These are phyloP conservation scores for Solanum corneliomulleri DNA, from an alignment of 257 asterid species.

Conservation along the genomic window DNA sequence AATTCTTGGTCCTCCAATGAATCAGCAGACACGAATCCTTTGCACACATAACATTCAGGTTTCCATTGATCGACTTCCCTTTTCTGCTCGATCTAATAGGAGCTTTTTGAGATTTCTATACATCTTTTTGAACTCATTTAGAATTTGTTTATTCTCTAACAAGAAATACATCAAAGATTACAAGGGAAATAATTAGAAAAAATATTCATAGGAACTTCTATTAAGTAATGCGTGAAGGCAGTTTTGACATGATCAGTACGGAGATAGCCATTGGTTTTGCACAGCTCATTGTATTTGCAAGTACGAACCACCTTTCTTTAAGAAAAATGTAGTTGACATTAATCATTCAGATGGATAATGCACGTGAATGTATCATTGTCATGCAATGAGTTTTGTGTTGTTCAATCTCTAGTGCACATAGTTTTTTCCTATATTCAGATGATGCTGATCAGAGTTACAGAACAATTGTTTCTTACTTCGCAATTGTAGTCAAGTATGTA, in stretches of 20 bases:
- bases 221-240: not conserved
- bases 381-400: not conserved
- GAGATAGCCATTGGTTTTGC: not conserved
- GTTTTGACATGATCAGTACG: not conserved
- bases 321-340: not conserved
- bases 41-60: conserved; percentile 97
- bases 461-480: not conserved
- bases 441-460: not conserved
- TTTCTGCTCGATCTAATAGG: not conserved
- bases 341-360: not conserved
- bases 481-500: not conserved
- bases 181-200: not conserved
- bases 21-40: conserved; percentile 61
- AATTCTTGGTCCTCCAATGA: conserved; percentile 69
- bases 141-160: not conserved
- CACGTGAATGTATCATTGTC: not conserved
- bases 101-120: not conserved
- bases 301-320: not conserved
- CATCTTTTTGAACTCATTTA: not conserved
- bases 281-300: not conserved
- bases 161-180: not conserved
- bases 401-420: not conserved
- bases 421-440: not conserved
- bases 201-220: not conserved
- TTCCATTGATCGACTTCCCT: not conserved